phyloP scores from a whole-genome alignment of 1,139 yeast species.

The Suzukiozyma palmioleophila region DNA sequence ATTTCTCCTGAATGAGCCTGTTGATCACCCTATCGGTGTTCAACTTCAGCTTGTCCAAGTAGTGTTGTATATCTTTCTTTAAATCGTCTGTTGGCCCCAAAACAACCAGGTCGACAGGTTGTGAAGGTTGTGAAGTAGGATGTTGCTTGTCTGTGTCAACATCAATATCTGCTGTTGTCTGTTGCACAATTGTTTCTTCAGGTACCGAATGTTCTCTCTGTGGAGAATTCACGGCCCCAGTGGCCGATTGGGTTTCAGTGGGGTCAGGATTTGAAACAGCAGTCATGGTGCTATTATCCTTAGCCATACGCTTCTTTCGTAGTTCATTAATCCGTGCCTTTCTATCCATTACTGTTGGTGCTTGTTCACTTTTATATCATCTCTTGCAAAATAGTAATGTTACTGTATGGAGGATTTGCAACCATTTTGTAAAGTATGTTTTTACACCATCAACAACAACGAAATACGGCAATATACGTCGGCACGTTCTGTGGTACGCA shows the following conservation, averaged over 20 bases:
- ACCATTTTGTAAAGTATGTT: too few relatives aligned
- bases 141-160: not conserved
- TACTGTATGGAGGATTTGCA: too few relatives aligned
- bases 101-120: not conserved
- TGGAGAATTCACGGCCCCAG: too few relatives aligned
- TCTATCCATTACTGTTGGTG: not conserved
- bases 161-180: conserved; percentile 10
- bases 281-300: not conserved
- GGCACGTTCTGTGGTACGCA: too few relatives aligned
- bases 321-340: conserved; percentile 1
- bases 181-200: conserved; percentile 1
- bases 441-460: too few relatives aligned
- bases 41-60: conserved; percentile 23
- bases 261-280: not conserved
- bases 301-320: conserved; percentile 1
- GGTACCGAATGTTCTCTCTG: too few relatives aligned
- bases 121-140: too few relatives aligned
- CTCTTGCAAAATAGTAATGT: not conserved
- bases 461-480: too few relatives aligned
- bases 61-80: conserved; percentile 24
- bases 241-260: too few relatives aligned
- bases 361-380: conserved; percentile 4
- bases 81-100: conserved; percentile 20
- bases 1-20: conserved; percentile 21
- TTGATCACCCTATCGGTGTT: conserved; percentile 28